Evolutionary conservation across 345 rosid species (phyloP), one percentile per base, ranked within the genome.

Genomic region (Trapa bicornis): DNA sequence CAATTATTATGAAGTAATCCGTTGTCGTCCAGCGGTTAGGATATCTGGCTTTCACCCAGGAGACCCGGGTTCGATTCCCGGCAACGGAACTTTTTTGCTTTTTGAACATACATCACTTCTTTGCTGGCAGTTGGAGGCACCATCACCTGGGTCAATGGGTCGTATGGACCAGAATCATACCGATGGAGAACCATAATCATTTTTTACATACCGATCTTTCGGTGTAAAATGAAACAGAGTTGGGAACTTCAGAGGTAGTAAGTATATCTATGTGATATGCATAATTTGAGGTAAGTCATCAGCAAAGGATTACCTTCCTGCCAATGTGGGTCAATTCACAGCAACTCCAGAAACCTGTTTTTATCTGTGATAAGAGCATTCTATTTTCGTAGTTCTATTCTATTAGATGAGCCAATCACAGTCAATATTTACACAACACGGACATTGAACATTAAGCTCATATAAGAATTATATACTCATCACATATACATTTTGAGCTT

Each of bases 31-130:
- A 92, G 87, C 85, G 98, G 96, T 83, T 81, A 92, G 96, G 92
- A 87, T 89, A 53, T 81, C 89, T 87, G 95, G 92, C 93, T 88
- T 88, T 86, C 91, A 86, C 93, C 93, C 96, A 86, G 89, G 89
- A 75, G 91, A 88, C 91, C 93, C 93, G 88, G 93, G 97, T 85
- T 91, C 91, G 86, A 88, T 91, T 91, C 87, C 92, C 92, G 92
- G 87, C 43, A 41, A 41, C 43, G 43, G 43, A 41, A 41, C 2
- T 0, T 41, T 41, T 41, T 41, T 22, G 29, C 29, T 22, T 22
- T 22, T 22, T 22, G 29, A 22, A 22, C 29, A 22, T 22, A 22
- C 0, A 22, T 22, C 29, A 22, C 29, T 22, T 22, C 29, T 22
- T 22, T 22, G 29, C 29, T 22, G 29, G 29, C 29, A 22, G 29